A percentile compares a stretch with the other conserved stretches of the same genome.
phyloP scores from a whole-genome alignment of 768 basidiomycete species.

The Psilocybe cubensis region DNA sequence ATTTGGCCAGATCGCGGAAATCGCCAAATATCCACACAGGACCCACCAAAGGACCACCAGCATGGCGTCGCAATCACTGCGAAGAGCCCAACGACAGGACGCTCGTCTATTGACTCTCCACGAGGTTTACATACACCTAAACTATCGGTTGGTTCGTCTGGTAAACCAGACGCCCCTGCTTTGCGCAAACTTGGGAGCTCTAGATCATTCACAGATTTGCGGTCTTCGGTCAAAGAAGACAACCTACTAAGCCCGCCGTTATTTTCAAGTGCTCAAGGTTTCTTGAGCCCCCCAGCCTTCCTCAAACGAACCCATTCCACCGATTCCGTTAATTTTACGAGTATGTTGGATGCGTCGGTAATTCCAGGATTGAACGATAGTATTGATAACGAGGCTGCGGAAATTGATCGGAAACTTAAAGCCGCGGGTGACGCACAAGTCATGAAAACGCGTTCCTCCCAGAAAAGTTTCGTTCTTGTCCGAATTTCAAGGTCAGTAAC shows the following conservation, averaged over 20 bases:
- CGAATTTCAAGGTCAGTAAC: slow-evolving; percentile 65
- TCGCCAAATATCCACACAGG: slow-evolving; percentile 27
- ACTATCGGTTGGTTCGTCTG: slow-evolving; percentile 8
- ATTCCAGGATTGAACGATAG: slow-evolving; percentile 11
- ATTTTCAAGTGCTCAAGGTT: slow-evolving; percentile 28
- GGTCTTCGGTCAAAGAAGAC: slow-evolving; percentile 41
- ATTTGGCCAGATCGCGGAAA: slow-evolving; percentile 74
- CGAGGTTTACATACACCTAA: slow-evolving; percentile 31
- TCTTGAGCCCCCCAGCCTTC: slow-evolving; percentile 26
- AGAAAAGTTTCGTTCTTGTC: slow-evolving; percentile 85
- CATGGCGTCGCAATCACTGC: slow-evolving; percentile 19
- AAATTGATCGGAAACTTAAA: slow-evolving; percentile 20
- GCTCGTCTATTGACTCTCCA: slow-evolving; percentile 59
- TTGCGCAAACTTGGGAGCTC: slow-evolving; percentile 60
- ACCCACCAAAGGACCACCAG: slow-evolving; percentile 16
- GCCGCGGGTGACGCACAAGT: slow-evolving; percentile 68
- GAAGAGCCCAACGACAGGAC: slow-evolving; percentile 30
- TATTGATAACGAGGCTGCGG: slow-evolving; percentile 14
- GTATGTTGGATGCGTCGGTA: slow-evolving; percentile 13
- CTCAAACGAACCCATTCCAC: slow-evolving; percentile 27
- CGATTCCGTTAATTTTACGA: slow-evolving; percentile 25
- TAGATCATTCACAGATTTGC: slow-evolving; percentile 73
- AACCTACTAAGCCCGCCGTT: slow-evolving; percentile 28
- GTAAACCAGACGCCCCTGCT: slow-evolving; percentile 35
- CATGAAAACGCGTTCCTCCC: slow-evolving; percentile 80